Base-by-base conservation (phyloP, 768 basidiomycete genomes). In the Cubamyces sp. region DNA sequence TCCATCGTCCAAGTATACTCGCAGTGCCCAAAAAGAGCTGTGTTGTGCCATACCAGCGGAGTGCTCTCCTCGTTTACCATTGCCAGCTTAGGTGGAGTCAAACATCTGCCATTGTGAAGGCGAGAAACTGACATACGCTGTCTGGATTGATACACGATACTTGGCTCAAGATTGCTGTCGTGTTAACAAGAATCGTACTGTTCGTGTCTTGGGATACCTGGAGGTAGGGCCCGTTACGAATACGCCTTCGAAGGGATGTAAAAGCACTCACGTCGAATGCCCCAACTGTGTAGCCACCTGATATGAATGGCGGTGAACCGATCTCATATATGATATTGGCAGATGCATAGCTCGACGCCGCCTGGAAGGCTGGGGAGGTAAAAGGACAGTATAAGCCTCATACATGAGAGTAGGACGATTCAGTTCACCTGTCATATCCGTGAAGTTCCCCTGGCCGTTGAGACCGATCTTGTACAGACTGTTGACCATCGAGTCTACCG, bases 271-370 rank as follows among this genome's bases (percentile, higher is more conserved):
- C 82, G 64, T 80, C 67, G 52, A 86, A 81, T 5, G 75, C 74
- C 1, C 77, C 78, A 25, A 85, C 74, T 0, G 82, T 81, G 64
- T 82, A 85, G 3, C 72, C 74, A 9, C 70, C 72, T 48, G 73
- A 66, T n/a, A 81, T 70, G 66, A 86, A 87, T 3, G 80, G 73
- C 6, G 83, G 81, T 28, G 77, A 70, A 0, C 71, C 71, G 4
- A 85, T 71, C 56, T 77, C 68, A 64, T 84, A 86, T 23, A 82
- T 67, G 11, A 81, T 78, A 1, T 76, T 75, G 6, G 84, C 79
- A 11, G 81, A 79, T 14, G 84, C 82, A 62, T 79, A 85, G 14
- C 84, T 84, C 8, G 84, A 81, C 8, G 83, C 84, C 41, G 81
- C 78, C 42, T 83, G 69, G 71, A 84, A 85, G 3, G 78, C 82